A percentile compares a stretch with the other conserved stretches of the same genome.
Conservation (phyloP, 495 filamentous ascomycete genomes). For the Ramalina peruviana region DNA sequence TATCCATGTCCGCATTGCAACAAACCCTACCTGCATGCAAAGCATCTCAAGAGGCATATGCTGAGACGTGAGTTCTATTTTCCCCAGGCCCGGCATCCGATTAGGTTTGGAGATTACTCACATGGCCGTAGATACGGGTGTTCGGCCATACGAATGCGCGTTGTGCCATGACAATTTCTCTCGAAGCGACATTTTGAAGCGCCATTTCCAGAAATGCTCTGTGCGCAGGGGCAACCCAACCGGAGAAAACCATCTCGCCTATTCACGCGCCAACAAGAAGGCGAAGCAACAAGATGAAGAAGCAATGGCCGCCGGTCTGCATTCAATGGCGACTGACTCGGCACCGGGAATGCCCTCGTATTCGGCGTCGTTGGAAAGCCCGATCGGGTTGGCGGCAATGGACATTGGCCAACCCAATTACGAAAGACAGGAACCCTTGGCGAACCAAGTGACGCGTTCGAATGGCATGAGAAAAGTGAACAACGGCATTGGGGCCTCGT, state of each 20-base stretch:
- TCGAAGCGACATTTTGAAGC: constrained; percentile 92
- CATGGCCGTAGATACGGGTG: constrained; percentile 62
- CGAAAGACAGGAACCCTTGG: constrained; percentile 6
- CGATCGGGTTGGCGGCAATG: constrained; percentile 30
- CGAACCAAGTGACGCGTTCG: constrained; percentile 39
- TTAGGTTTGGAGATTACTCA: no score
- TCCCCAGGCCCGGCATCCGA: not conserved
- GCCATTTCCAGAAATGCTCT: constrained; percentile 97
- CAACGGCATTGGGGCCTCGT: constrained; percentile 20
- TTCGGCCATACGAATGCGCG: constrained; percentile 92
- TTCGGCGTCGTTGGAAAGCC: constrained; percentile 7
- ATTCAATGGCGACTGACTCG: constrained; percentile 19
- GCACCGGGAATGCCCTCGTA: constrained; percentile 3
- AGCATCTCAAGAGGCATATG: constrained; percentile 92
- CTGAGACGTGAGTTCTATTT: constrained; percentile 65
- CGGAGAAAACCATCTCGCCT: constrained; percentile 78
- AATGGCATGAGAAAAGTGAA: constrained; percentile 42
- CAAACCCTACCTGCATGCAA: constrained; percentile 94
- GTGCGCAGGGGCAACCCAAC: constrained; percentile 88
- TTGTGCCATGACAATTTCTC: constrained; percentile 98
- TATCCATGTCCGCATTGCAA: constrained; percentile 94
- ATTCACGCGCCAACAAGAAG: constrained; percentile 80
- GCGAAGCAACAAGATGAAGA: constrained; percentile 25
- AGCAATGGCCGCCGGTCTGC: constrained; percentile 23
- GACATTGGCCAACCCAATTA: constrained; percentile 28